A percentile compares a stretch with the other conserved stretches of the same genome.
Conservation (phyloP, 2,329 filamentous ascomycete genomes). For the Amauroascus niger region DNA sequence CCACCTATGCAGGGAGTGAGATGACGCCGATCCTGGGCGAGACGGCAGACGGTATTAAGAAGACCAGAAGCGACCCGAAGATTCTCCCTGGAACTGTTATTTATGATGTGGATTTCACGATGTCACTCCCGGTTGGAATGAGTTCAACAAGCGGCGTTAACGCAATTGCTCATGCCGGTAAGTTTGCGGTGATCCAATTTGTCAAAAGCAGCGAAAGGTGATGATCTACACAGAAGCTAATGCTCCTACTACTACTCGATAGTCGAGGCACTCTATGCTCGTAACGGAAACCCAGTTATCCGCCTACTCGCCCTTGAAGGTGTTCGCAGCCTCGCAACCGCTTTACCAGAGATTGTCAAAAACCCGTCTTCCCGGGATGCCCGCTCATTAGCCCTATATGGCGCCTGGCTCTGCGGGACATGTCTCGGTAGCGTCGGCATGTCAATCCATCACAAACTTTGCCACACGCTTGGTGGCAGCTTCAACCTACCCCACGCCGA, state of each 20-base stretch:
- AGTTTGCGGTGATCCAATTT: slow-evolving; percentile 14
- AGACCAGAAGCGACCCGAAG: slow-evolving; percentile 48
- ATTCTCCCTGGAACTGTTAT: slow-evolving; percentile 54
- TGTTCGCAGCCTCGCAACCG: slow-evolving; percentile 43
- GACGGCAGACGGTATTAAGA: slow-evolving; percentile 50
- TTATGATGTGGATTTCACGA: slow-evolving; percentile 55
- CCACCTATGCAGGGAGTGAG: slow-evolving; percentile 53
- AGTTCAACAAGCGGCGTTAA: slow-evolving; percentile 54
- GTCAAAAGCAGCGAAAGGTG: neutral
- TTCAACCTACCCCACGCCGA: slow-evolving; percentile 57
- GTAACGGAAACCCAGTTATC: slow-evolving; percentile 52
- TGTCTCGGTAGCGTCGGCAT: slow-evolving; percentile 53
- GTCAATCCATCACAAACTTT: slow-evolving; percentile 59
- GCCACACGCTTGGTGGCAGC: slow-evolving; percentile 54
- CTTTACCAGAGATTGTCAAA: slow-evolving; percentile 46
- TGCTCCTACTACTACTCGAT: slow-evolving; percentile 7
- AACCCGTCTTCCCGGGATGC: slow-evolving; percentile 40
- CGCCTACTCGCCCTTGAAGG: slow-evolving; percentile 51
- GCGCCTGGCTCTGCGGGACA: slow-evolving; percentile 55
- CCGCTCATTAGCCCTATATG: slow-evolving; percentile 48
- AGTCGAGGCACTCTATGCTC: slow-evolving; percentile 56
- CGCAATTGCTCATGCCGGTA: slow-evolving; percentile 54
- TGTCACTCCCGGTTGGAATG: slow-evolving; percentile 46
- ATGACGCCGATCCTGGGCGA: slow-evolving; percentile 58
- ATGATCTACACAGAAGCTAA: neutral